A percentile compares a stretch with the other conserved stretches of the same genome.
phyloP scores from a whole-genome alignment of 75 land plant genomes.

The Pinus taeda region DNA sequence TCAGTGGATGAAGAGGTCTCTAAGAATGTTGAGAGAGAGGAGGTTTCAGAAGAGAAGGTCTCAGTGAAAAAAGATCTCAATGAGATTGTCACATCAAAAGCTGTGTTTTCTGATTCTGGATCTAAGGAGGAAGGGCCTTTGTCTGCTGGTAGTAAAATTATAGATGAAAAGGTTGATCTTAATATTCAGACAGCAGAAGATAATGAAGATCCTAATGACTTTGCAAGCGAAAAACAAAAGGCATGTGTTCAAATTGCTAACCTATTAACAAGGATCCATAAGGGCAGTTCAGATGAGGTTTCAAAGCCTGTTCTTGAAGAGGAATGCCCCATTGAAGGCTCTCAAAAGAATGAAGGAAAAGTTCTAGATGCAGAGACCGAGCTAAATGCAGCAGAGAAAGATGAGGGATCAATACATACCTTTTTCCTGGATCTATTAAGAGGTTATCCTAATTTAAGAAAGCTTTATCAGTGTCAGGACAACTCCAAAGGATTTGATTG shows the following conservation, averaged over 20 bases:
- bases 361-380: neutral
- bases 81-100: neutral
- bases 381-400: constrained; percentile 2
- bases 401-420: neutral
- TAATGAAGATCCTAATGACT: constrained; percentile 1
- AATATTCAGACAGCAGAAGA: neutral
- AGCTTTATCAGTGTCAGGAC: constrained; percentile 8
- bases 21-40: constrained; percentile 12
- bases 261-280: neutral
- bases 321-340: neutral
- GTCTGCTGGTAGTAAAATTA: constrained; percentile 1
- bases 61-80: constrained; percentile 6
- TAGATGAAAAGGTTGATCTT: constrained; percentile 4
- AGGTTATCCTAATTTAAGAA: constrained; percentile 1
- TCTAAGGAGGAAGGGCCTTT: constrained; percentile 6
- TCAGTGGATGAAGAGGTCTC: constrained; percentile 12
- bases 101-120: constrained; percentile 3
- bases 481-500: neutral
- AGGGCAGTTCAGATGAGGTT: neutral
- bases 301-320: neutral
- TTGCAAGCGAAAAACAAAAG: neutral
- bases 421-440: constrained; percentile 5
- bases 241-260: constrained; percentile 2
- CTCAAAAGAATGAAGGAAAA: constrained; percentile 3
- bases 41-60: constrained; percentile 2